A percentile compares a stretch with the other conserved stretches of the same genome.
Evolutionary conservation across 2,329 filamentous ascomycete species (phyloP).

Genomic region (Aspergillus texensis): DNA sequence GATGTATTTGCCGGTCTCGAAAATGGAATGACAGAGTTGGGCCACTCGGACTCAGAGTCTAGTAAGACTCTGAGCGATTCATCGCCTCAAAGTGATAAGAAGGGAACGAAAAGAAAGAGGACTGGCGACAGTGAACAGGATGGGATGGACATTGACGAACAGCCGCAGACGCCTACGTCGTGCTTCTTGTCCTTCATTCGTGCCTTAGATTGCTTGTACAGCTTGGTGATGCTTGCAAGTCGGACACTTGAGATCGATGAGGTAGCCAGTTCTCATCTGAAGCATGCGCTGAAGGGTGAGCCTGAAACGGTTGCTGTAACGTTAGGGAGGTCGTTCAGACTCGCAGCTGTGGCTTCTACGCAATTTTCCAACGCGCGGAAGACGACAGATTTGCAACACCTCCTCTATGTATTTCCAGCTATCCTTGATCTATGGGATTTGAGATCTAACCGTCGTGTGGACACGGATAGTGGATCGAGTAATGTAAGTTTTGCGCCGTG

Average conservation of each 20-base stretch:
- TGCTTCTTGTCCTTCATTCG: constrained; percentile 39
- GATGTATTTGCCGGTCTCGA: constrained; percentile 31
- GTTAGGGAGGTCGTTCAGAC: constrained; percentile 38
- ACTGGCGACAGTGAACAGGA: constrained; percentile 28
- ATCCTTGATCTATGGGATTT: constrained; percentile 42
- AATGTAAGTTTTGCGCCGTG: constrained; percentile 30
- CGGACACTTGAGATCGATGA: constrained; percentile 30
- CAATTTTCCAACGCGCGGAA: constrained; percentile 33
- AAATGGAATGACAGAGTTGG: constrained; percentile 24
- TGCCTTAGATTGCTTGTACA: constrained; percentile 38
- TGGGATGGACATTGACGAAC: constrained; percentile 35
- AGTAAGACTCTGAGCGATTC: constrained; percentile 36
- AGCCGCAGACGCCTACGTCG: constrained; percentile 31
- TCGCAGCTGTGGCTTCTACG: constrained; percentile 34
- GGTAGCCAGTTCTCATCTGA: constrained; percentile 42
- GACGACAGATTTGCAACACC: constrained; percentile 36
- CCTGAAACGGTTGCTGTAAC: constrained; percentile 37
- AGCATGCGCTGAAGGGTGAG: constrained; percentile 42
- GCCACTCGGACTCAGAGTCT: constrained; percentile 39
- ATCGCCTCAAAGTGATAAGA: constrained; percentile 26
- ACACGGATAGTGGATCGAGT: constrained; percentile 35
- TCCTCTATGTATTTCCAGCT: constrained; percentile 38
- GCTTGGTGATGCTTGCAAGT: constrained; percentile 31
- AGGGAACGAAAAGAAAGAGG: constrained; percentile 45
- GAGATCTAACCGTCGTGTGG: constrained; percentile 37